Evolutionary conservation across 768 basidiomycete genomes (phyloP).

Genomic region (Hypholoma sublateritium): DNA sequence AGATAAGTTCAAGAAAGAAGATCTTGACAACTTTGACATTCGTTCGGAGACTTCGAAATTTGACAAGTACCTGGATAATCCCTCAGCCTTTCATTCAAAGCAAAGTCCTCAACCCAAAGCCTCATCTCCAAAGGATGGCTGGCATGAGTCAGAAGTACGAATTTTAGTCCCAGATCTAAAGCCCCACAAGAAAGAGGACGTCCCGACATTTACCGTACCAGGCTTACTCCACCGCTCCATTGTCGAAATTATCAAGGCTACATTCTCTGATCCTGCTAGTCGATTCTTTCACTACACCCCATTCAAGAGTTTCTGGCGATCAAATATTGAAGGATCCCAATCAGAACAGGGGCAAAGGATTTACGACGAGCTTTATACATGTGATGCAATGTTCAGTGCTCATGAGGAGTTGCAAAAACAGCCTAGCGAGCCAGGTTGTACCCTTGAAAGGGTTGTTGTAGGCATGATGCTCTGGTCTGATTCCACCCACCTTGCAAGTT

Average conservation of each 20-base stretch:
- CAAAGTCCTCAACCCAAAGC: background rate
- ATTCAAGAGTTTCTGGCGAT: background rate
- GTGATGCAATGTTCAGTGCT: slow-evolving; percentile 16
- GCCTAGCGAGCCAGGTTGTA: background rate
- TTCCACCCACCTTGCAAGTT: slow-evolving; percentile 17
- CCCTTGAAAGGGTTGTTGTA: slow-evolving; percentile 10
- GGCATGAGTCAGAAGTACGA: background rate
- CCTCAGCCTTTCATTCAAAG: background rate
- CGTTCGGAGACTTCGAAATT: slow-evolving; percentile 10
- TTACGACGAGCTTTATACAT: slow-evolving; percentile 21
- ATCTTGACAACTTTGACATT: slow-evolving; percentile 8
- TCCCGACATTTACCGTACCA: background rate
- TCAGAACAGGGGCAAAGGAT: slow-evolving; percentile 6
- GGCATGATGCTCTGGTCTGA: background rate
- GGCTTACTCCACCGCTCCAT: background rate
- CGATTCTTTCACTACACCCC: slow-evolving; percentile 1
- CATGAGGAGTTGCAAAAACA: slow-evolving; percentile 12
- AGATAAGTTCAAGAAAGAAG: too few species aligned
- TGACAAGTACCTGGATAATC: background rate
- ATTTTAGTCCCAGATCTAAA: background rate
- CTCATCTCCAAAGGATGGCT: background rate
- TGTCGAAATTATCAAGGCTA: background rate
- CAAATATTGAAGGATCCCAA: background rate
- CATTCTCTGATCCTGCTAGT: background rate
- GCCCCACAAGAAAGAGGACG: background rate